Evolutionary conservation across 139 green algal species (phyloP).

Genomic region (Mesostigma viride): DNA sequence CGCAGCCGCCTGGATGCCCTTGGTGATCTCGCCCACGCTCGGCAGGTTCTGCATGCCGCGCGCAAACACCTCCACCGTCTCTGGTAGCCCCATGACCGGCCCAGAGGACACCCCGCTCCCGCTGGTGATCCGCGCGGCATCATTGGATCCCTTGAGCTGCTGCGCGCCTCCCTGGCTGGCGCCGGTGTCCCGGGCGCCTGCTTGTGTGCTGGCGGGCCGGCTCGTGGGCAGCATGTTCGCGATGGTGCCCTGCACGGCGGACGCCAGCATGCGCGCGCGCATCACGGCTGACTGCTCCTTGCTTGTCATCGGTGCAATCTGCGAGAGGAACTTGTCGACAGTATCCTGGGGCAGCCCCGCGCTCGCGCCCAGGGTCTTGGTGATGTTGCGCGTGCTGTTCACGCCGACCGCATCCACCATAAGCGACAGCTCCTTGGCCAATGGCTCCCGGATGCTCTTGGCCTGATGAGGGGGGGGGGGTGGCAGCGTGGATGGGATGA

Average conservation of each 20-base stretch:
- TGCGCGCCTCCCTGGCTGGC: no score
- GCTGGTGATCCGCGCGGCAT: no score
- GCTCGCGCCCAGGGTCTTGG: not conserved
- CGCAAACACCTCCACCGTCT: not conserved
- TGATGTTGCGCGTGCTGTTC: not conserved
- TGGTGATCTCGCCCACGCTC: not conserved
- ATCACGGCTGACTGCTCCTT: not conserved
- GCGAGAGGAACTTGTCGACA: not conserved
- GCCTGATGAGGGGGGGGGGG: not conserved
- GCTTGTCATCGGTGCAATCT: not conserved
- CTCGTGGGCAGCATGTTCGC: not conserved
- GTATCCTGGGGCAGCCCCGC: not conserved
- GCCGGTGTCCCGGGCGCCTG: no score
- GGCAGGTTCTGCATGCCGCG: not conserved
- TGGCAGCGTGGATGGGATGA: not conserved
- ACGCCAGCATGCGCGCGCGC: not conserved
- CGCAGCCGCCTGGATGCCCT: not conserved
- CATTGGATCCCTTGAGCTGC: no score
- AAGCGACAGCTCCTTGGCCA: constrained; percentile 16
- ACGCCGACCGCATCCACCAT: constrained; percentile 9
- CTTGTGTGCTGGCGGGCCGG: not conserved
- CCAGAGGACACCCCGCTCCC: no score
- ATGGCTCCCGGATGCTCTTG: constrained; percentile 11
- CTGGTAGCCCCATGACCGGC: no score
- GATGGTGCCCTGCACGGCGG: not conserved